Evolutionary conservation across 306 rosid species (phyloP), one percentile per base, ranked within the genome.

Genomic region (Datisca glomerata): DNA sequence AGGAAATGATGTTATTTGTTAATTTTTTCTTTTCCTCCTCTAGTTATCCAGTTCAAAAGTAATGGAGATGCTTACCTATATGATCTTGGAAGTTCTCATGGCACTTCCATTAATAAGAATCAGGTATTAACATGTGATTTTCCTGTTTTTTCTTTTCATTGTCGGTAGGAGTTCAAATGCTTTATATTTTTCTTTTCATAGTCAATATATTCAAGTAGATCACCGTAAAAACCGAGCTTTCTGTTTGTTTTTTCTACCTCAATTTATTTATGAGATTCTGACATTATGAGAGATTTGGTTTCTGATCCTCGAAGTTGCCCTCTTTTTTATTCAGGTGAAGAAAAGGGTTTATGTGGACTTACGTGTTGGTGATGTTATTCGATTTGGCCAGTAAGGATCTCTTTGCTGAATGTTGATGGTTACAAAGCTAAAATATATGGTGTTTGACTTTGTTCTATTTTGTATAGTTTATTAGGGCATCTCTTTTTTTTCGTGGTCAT

Each of bases 71-170:
- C 97, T 5, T 83, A 79, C 70, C 56, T 87, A 32, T 87, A 74
- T 66, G 97, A 87, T 44, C 85, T 87, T n/a, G 94, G 94, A 59
- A 87, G 97, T 63, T 79, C 93, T 18, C 97, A 87, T 35, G 97
- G 97, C 15, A 76, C 97, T 43, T 87, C 61, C 63, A 39, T 87
- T 53, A 87, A 87, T 66, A 83, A 83, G 74, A 72, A 47, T 50
- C 85, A 74, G 97, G 94, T 87, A 76, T 38, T 22, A n/a, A 33
- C 36, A 22, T 14, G 43, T 49, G 36, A 47, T 32, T 39, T 25
- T 38, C 37, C n/a, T 51, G 4, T 8, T 39, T 37, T 14, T 4
- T 51, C 21, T 33, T 4, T 10, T 3, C 21, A 29, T 15, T 33
- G 7, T 31, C n/a, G n/a, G n/a, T 45, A 24, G 16, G 22, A 15